phyloP scores from a whole-genome alignment of 768 basidiomycete species.

The Russula emetica region DNA sequence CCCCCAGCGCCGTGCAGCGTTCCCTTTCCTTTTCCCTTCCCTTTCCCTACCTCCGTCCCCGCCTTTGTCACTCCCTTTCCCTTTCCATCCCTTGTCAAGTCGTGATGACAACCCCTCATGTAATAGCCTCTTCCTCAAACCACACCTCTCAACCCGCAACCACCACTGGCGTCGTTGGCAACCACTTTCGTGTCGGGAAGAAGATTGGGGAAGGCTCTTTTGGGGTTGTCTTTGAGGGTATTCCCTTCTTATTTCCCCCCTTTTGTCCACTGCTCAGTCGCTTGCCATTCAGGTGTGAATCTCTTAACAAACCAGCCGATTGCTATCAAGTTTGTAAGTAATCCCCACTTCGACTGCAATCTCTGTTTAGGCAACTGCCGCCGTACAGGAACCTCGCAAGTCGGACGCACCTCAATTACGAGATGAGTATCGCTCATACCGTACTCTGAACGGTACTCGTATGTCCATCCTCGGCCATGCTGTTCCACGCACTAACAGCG shows the following conservation, averaged over 20 bases:
- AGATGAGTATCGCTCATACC: conserved; percentile 96
- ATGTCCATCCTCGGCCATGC: conserved; percentile 35
- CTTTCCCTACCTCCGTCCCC: conserved; percentile 2
- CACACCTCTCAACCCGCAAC: conserved; percentile 55
- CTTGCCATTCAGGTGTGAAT: conserved; percentile 63
- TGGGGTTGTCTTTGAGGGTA: conserved; percentile 96
- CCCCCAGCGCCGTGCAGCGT: too few relatives aligned
- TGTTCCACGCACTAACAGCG: conserved; percentile 9
- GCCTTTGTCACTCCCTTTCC: conserved; percentile 24
- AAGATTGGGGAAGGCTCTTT: conserved; percentile 99
- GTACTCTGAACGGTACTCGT: conserved; percentile 90
- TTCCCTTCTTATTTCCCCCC: conserved; percentile 28
- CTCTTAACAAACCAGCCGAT: conserved; percentile 81
- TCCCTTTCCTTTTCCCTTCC: background rate
- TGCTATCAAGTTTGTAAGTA: conserved; percentile 92
- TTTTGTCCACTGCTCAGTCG: background rate
- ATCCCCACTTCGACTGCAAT: background rate
- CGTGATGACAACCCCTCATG: conserved; percentile 75
- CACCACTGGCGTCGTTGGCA: conserved; percentile 72
- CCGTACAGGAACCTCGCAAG: conserved; percentile 82
- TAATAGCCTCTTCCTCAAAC: conserved; percentile 71
- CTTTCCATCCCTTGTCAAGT: conserved; percentile 14
- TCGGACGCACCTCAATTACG: conserved; percentile 96
- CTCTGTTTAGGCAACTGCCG: conserved; percentile 19
- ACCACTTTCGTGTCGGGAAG: conserved; percentile 86